These are phyloP conservation scores for Acanthamoeba lenticulata DNA, from an alignment of 208 protist species.

Conservation along the genomic window DNA sequence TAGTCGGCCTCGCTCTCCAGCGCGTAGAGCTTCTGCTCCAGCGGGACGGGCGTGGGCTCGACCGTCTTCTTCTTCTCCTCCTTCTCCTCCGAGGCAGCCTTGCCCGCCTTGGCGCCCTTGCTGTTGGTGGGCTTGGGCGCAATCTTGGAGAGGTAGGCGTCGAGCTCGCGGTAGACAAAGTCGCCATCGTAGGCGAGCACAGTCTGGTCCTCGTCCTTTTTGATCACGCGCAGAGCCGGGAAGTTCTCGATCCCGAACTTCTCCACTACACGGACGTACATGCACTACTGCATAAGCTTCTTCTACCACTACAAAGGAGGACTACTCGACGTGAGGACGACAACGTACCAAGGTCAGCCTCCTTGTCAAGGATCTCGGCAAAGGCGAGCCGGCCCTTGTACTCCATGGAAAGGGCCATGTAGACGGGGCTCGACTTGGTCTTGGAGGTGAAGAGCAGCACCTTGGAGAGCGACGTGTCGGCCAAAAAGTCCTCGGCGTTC, in stretches of 20 bases:
- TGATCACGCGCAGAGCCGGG: background rate
- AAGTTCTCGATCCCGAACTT: constrained; percentile 24
- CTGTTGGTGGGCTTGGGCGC: background rate
- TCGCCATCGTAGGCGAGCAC: constrained; percentile 22
- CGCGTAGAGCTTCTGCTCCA: constrained; percentile 36
- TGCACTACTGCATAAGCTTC: background rate
- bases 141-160: background rate
- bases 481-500: constrained; percentile 31
- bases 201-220: constrained; percentile 40
- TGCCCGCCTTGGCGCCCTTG: background rate
- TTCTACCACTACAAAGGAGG: too few species aligned
- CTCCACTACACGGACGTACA: background rate
- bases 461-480: background rate
- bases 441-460: constrained; percentile 49
- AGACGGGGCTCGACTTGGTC: background rate
- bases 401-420: constrained; percentile 48
- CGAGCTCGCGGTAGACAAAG: background rate
- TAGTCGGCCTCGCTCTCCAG: constrained; percentile 8
- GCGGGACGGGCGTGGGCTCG: constrained; percentile 13
- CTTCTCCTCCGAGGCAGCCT: background rate
- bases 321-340: too few species aligned
- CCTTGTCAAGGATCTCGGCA: constrained; percentile 25
- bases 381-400: constrained; percentile 35
- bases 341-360: background rate
- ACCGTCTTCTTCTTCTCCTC: background rate